Conservation (phyloP, 2,329 filamentous ascomycete genomes). For the Fusarium sp. region DNA sequence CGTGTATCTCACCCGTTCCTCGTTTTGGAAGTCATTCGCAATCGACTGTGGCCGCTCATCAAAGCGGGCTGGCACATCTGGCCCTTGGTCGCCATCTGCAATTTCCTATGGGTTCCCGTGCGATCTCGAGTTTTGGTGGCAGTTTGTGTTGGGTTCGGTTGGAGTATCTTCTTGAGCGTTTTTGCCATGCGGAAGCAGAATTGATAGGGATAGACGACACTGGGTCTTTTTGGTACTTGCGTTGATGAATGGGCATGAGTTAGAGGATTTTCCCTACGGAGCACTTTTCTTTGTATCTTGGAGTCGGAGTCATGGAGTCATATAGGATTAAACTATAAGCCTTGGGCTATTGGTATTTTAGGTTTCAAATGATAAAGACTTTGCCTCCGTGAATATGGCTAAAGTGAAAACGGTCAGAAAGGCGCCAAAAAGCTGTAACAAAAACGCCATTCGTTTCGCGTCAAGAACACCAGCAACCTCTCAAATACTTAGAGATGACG, state of each 20-base stretch:
- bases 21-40: conserved; percentile 46
- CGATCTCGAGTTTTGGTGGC: conserved; percentile 53
- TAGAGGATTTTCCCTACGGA: conserved; percentile 19
- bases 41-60: conserved; percentile 49
- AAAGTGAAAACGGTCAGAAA: neutral
- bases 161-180: conserved; percentile 55
- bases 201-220: neutral
- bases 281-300: conserved; percentile 26
- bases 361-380: neutral
- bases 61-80: conserved; percentile 55
- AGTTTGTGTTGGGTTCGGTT: conserved; percentile 53
- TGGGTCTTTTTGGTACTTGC: conserved; percentile 6
- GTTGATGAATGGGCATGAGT: neutral
- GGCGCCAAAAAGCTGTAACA: too few relatives aligned
- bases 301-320: conserved; percentile 4
- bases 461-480: too few relatives aligned
- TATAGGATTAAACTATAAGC: neutral
- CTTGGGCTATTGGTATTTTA: neutral
- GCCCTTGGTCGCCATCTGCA: conserved; percentile 53
- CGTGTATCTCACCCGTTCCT: conserved; percentile 45
- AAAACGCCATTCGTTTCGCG: too few relatives aligned
- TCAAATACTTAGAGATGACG: too few relatives aligned
- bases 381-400: too few relatives aligned
- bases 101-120: conserved; percentile 54
- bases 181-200: conserved; percentile 46